Base-by-base conservation (phyloP, 805 yeast genomes). In the Kuraishia hungarica region DNA sequence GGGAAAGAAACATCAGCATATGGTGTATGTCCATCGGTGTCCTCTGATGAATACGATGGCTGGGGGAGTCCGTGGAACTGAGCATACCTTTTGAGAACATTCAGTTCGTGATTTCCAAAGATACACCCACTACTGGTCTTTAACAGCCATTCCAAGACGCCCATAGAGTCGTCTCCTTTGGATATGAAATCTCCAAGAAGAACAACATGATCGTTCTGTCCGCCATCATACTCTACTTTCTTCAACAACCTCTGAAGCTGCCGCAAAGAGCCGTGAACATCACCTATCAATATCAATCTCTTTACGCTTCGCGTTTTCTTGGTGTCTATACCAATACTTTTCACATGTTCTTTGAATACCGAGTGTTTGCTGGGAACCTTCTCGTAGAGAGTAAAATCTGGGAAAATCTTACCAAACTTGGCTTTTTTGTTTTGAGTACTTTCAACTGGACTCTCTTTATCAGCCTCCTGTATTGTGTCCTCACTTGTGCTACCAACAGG, bases 101-200 rank as follows among this genome's bases (percentile, higher is more conserved):
- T 84, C 58, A 85, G 76, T 68, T 92, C 98, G 68, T 93, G 97
- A 72, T 92, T 92, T 0, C 98, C 97, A 56, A 94, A 72, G 2
- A 92, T 82, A 65, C 96, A 91, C 54, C 81, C 83, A 17, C 88
- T 78, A 17, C 79, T 72, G 60, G 83, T 65, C 22, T 80, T 72
- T 39, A 84, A 74, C 20, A 88, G 84, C 62, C 69, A 84, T 57
- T 90, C 85, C 11, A 91, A 65, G 2, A 90, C 90, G 47, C 78
- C 80, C 15, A 80, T 58, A 1, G 96, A 87, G 56, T 87, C 82
- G 4, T 87, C 84, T 1, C 98, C 98, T 65, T 92, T 93, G 53
- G 90, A 77, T 19, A 89, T 74, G 67, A 91, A 89, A 65, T 92
- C 97, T 2, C 98, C 98, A 21, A 91, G 68, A 22, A 91, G 71